Percentiles rank a stretch among this genome's conserved stretches.
Evolutionary conservation across 306 rosid species (phyloP).

Genomic region (Ormosia emarginata): DNA sequence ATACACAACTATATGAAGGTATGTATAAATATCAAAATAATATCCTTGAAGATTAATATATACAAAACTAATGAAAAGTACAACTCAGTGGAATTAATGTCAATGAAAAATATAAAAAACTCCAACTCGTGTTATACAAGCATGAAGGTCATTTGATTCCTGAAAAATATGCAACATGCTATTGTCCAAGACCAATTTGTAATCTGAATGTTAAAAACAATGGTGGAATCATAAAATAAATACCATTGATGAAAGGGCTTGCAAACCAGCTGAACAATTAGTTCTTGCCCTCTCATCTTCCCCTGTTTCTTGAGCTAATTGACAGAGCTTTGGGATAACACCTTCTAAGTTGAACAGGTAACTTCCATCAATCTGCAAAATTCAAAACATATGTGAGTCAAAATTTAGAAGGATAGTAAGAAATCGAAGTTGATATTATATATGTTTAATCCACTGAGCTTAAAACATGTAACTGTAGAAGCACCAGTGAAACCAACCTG

Average conservation of each 20-base stretch:
- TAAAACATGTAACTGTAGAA: not conserved
- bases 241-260: conserved; percentile 90
- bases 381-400: conserved; percentile 9
- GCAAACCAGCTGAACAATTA: conserved; percentile 69
- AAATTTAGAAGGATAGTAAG: not conserved
- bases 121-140: not conserved
- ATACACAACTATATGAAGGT: not conserved
- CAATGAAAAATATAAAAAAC: not conserved
- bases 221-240: conserved; percentile 21
- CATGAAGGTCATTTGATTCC: not conserved
- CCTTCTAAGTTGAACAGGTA: conserved; percentile 81
- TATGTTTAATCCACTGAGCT: not conserved
- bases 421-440: not conserved
- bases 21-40: not conserved
- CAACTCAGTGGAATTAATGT: not conserved
- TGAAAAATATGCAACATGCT: not conserved
- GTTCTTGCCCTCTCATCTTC: conserved; percentile 56
- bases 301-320: conserved; percentile 77
- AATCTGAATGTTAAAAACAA: conserved; percentile 11
- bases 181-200: not conserved
- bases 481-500: conserved; percentile 55
- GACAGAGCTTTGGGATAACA: conserved; percentile 78
- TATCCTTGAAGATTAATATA: not conserved
- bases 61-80: not conserved
- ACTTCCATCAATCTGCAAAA: conserved; percentile 71